Percentiles rank a stretch among this genome's conserved stretches.
phyloP scores from a whole-genome alignment of 306 rosid species.

The Oxytropis ochrocephala region DNA sequence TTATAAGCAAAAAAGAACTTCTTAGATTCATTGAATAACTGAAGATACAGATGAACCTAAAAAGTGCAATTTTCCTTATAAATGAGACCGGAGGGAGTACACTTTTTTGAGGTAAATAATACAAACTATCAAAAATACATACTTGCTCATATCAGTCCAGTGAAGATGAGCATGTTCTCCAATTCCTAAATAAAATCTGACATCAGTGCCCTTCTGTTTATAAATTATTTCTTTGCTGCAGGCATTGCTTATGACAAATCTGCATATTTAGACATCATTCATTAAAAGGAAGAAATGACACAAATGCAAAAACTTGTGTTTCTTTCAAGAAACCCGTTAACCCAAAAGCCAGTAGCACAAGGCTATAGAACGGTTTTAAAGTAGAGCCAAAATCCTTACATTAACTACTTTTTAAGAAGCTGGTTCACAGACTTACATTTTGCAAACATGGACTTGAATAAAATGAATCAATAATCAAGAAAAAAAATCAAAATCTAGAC shows the following conservation, averaged over 20 bases:
- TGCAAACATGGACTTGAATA: neutral
- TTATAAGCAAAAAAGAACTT: too few relatives aligned
- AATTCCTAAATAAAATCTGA: slow-evolving; percentile 40
- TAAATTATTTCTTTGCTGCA: slow-evolving; percentile 76
- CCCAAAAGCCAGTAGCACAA: neutral
- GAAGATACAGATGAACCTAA: too few relatives aligned
- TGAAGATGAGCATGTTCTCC: slow-evolving; percentile 91
- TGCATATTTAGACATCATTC: slow-evolving; percentile 36
- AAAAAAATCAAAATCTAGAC: slow-evolving; percentile 5
- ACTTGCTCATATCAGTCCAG: slow-evolving; percentile 82
- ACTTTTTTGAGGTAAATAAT: neutral
- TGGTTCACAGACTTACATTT: neutral
- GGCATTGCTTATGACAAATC: slow-evolving; percentile 90
- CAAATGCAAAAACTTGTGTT: neutral
- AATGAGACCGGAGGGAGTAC: too few relatives aligned
- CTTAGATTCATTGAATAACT: too few relatives aligned
- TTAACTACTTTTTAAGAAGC: neutral
- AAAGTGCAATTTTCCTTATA: too few relatives aligned
- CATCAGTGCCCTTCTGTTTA: slow-evolving; percentile 83
- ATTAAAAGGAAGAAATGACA: slow-evolving; percentile 2
- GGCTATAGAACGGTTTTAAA: neutral
- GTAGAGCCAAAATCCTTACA: neutral
- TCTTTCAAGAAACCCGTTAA: neutral
- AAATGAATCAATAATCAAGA: neutral
- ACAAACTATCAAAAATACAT: slow-evolving; percentile 1